phyloP scores from a whole-genome alignment of 768 basidiomycete species.

The Dentipellis fragilis region DNA sequence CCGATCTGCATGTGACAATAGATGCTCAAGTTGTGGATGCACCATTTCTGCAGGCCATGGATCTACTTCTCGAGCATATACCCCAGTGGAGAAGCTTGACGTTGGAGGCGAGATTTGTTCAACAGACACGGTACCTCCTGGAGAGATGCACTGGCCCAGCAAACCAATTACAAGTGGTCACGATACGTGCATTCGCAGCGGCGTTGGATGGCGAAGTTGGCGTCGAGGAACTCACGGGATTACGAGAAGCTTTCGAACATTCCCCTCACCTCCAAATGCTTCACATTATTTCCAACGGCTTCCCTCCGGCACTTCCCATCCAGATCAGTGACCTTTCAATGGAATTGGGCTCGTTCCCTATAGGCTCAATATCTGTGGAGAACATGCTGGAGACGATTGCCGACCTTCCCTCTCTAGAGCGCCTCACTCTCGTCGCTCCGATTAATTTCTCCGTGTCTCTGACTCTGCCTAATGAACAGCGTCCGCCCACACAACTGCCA shows the following conservation, averaged over 20 bases:
- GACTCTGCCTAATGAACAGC: constrained; percentile 8
- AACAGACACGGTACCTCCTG: constrained; percentile 31
- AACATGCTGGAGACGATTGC: constrained; percentile 23
- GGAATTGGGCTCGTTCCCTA: constrained; percentile 7
- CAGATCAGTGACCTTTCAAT: constrained; percentile 8
- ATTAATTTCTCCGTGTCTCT: constrained; percentile 18
- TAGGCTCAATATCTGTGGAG: constrained; percentile 15
- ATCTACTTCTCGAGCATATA: constrained; percentile 27
- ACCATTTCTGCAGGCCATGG: constrained; percentile 3
- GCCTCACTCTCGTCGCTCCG: constrained; percentile 31
- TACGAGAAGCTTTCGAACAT: constrained; percentile 18
- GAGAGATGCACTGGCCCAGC: constrained; percentile 24
- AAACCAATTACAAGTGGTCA: constrained; percentile 27
- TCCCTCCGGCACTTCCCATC: constrained; percentile 6
- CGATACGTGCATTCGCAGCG: constrained; percentile 13
- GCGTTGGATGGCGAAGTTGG: constrained; percentile 1
- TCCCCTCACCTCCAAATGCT: constrained; percentile 23
- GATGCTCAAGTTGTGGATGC: constrained; percentile 25
- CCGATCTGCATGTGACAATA: constrained; percentile 36
- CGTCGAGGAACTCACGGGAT: constrained; percentile 4
- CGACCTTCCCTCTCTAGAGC: constrained; percentile 29
- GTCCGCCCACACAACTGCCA: constrained; percentile 15
- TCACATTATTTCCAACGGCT: constrained; percentile 7
- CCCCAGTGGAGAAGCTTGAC: constrained; percentile 35
- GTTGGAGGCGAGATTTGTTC: constrained; percentile 28